Base-by-base conservation (phyloP, 495 filamentous ascomycete genomes). In the Daldinia childiae region DNA sequence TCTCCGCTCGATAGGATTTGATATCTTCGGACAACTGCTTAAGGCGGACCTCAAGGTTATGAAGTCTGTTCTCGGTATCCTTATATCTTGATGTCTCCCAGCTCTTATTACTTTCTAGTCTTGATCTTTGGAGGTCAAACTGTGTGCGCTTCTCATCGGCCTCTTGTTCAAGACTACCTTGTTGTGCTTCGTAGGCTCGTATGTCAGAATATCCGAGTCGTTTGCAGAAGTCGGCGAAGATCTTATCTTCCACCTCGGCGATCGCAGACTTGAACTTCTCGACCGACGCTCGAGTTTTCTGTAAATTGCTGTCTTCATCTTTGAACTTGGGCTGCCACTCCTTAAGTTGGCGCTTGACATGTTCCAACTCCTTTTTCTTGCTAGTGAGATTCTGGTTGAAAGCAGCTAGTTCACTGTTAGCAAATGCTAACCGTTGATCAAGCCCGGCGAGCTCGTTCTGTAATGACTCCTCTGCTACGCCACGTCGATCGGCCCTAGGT, bases 101-200 rank as follows among this genome's bases (percentile, higher is more conserved):
- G 60, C 82, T 88, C 48, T 97, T 82, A 69, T 90, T 90, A 75
- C 89, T 93, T 74, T 95, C 86, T 38, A 99, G 86, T 54, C 87
- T 88, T 66, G 89, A 90, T 79, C 90, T 95, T 77, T 98, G 95
- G 14, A 89, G 88, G 27, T 88, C 90, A 73, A 97, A 98, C 65
- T 93, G 90, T 24, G 93, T 88, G 62, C 91, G 92, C 81, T 94
- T 95, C 78, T 94, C 89, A 2, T 90, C 89, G 41, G 89, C 90
- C 74, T 98, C 94, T 78, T 97, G 91, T 74, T 98, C 94, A 55
- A 95, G 77, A 14, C 90, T 92, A 36, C 95, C 95, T 77, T 98
- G 95, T 64, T 96, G 94, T 6, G 90, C 90, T 78, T 98, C 93
- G 74, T 98, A 99, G 38, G 91, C 90, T 21, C 95, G 92, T 69